Evolutionary conservation across 2,329 filamentous ascomycete species (phyloP), one percentile per base, ranked within the genome.

Genomic region (Xylariales sp.): DNA sequence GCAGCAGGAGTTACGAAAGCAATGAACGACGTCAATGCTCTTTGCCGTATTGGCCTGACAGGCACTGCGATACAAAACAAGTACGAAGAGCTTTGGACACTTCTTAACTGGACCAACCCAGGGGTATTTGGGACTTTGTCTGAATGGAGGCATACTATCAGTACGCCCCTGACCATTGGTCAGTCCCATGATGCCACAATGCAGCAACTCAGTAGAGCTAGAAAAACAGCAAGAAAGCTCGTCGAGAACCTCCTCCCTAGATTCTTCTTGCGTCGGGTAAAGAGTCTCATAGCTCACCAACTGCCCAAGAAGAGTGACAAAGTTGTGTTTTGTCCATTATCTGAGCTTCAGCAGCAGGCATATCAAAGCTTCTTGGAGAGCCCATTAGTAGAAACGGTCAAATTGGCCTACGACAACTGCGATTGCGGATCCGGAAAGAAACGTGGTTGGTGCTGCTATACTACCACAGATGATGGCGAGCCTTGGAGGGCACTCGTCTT

Each of bases 51-150:
- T 43, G 93, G 93, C 0, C 70, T 98, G 7, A 97, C 90, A 0
- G 93, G 93, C 2, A 98, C 93, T 0, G 91, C 91, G 0, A 96
- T 98, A 30, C 93, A 98, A 57, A 98, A 98, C 61, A 93, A 88
- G 48, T 98, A 98, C 57, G 88, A 96, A 56, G 93, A 98, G 59
- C 73, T 98, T 1, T 98, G 91, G 91, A 94, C 89, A 0, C 70
- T 98, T 0, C 69, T 98, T 3, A 95, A 98, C 57, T 98, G 93
- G 93, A 90, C 89, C 0, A 93, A 94, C 50, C 93, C 93, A 0
- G 91, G 89, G 0, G 64, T 73, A 32, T 76, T 82, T 38, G 77
- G 76, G 13, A 70, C 70, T 1, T 53, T 85, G 8, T 67, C 75
- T 5, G 85, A 86, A 29, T 98, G 93, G 93, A 84, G 81, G 52